These are phyloP conservation scores for Cutaneotrichosporon cavernicola DNA, from an alignment of 1,284 basidiomycete genomes.

Conservation along the genomic window DNA sequence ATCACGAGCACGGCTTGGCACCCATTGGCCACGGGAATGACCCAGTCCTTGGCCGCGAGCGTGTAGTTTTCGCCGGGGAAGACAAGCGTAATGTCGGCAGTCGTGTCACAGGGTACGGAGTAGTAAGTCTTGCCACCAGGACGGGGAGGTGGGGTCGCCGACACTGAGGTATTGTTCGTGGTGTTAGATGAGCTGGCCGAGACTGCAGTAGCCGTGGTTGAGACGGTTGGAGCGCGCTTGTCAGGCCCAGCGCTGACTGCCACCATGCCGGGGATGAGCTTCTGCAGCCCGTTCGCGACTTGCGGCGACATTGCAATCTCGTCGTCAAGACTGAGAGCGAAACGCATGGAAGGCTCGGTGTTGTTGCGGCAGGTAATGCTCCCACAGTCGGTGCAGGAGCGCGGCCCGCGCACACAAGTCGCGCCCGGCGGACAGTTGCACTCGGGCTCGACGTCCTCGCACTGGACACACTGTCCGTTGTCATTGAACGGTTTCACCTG, in stretches of 20 bases:
- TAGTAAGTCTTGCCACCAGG: not conserved
- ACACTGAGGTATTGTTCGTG: not conserved
- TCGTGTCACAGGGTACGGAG: slow-evolving; percentile 2
- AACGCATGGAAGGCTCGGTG: not conserved
- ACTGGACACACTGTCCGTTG: not conserved
- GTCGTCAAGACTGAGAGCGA: not conserved
- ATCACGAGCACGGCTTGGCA: not conserved
- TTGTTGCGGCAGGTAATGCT: not conserved
- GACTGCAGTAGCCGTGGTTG: not conserved
- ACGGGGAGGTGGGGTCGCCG: not conserved
- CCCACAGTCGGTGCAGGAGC: not conserved
- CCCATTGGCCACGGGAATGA: not conserved
- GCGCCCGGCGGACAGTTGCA: not conserved
- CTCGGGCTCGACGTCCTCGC: not conserved
- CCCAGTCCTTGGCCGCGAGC: not conserved
- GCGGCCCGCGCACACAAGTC: not conserved
- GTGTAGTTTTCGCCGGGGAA: slow-evolving; percentile 2
- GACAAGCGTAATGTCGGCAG: not conserved
- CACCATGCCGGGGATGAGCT: not conserved
- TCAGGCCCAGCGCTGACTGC: not conserved
- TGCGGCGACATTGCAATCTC: not conserved
- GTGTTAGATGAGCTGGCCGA: not conserved
- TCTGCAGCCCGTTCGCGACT: not conserved
- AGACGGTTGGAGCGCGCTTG: not conserved
- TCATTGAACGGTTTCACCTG: not conserved